These are phyloP conservation scores for Termitomyces sp. DNA, from an alignment of 768 basidiomycete species.

Conservation along the genomic window DNA sequence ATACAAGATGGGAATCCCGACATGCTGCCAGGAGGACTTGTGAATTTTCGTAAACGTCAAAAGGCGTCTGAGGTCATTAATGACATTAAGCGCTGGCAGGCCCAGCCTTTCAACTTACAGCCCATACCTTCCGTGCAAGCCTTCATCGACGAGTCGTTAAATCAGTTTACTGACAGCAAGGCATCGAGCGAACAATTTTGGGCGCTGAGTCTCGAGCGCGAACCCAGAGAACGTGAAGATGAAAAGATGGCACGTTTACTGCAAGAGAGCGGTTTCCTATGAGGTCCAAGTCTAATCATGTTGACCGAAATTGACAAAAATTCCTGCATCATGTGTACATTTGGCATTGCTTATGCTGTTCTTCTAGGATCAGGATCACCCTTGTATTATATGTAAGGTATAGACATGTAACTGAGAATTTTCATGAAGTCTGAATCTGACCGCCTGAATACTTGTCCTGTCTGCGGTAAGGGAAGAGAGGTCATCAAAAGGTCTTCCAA, in stretches of 20 bases:
- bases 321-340: neutral
- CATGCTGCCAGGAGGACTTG: constrained; percentile 65
- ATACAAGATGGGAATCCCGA: constrained; percentile 96
- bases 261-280: constrained; percentile 87
- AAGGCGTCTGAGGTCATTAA: constrained; percentile 95
- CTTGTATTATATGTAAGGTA: constrained; percentile 1
- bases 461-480: neutral
- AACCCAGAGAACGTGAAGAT: constrained; percentile 92
- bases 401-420: neutral
- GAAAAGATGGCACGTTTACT: constrained; percentile 92
- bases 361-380: neutral
- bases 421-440: neutral
- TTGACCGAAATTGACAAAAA: neutral
- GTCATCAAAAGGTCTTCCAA: neutral
- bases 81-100: constrained; percentile 96
- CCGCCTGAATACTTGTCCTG: neutral
- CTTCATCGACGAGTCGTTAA: constrained; percentile 77
- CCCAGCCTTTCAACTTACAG: constrained; percentile 81
- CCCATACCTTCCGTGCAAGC: constrained; percentile 58
- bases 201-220: constrained; percentile 78
- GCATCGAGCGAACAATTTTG: constrained; percentile 78
- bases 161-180: constrained; percentile 59
- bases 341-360: neutral
- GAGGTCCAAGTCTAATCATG: constrained; percentile 13
- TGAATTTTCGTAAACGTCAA: constrained; percentile 95